phyloP scores from a whole-genome alignment of 305 asterid species.

The Solanum hybrid region DNA sequence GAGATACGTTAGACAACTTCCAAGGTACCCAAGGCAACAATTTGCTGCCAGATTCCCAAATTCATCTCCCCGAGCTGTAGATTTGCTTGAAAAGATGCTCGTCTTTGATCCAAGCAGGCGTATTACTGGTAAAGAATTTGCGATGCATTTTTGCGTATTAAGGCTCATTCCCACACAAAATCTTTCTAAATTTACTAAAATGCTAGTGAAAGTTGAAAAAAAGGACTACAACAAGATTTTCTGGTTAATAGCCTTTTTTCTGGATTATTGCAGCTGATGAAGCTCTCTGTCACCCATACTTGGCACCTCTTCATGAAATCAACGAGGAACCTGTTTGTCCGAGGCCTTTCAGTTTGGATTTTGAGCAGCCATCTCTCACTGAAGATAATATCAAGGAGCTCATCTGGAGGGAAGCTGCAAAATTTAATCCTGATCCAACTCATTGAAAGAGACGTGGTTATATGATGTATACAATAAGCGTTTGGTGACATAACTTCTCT shows the following conservation, averaged over 20 bases:
- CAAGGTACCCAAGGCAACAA: slow-evolving; percentile 75
- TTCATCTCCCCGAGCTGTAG: slow-evolving; percentile 66
- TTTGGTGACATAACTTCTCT: slow-evolving; percentile 15
- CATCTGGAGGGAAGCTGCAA: slow-evolving; percentile 79
- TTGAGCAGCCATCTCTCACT: slow-evolving; percentile 82
- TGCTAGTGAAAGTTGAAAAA: neutral
- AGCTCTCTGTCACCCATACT: slow-evolving; percentile 83
- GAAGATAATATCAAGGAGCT: slow-evolving; percentile 93
- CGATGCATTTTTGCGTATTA: neutral
- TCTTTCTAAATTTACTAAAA: neutral
- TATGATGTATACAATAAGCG: slow-evolving; percentile 18
- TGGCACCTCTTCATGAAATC: slow-evolving; percentile 77
- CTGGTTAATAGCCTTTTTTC: neutral
- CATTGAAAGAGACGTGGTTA: slow-evolving; percentile 31
- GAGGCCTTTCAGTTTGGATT: slow-evolving; percentile 65
- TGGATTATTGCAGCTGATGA: slow-evolving; percentile 49
- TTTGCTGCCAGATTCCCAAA: slow-evolving; percentile 66
- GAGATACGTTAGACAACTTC: slow-evolving; percentile 84
- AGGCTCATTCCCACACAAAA: neutral
- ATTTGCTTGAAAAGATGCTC: slow-evolving; percentile 85
- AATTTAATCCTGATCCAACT: slow-evolving; percentile 69
- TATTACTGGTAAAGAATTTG: slow-evolving; percentile 48
- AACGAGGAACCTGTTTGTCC: slow-evolving; percentile 87
- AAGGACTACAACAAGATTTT: neutral
- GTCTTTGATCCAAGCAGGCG: slow-evolving; percentile 85